A percentile compares a stretch with the other conserved stretches of the same genome.
Evolutionary conservation across 2,329 filamentous ascomycete genomes (phyloP).

Genomic region (Coniochaeta sp.): DNA sequence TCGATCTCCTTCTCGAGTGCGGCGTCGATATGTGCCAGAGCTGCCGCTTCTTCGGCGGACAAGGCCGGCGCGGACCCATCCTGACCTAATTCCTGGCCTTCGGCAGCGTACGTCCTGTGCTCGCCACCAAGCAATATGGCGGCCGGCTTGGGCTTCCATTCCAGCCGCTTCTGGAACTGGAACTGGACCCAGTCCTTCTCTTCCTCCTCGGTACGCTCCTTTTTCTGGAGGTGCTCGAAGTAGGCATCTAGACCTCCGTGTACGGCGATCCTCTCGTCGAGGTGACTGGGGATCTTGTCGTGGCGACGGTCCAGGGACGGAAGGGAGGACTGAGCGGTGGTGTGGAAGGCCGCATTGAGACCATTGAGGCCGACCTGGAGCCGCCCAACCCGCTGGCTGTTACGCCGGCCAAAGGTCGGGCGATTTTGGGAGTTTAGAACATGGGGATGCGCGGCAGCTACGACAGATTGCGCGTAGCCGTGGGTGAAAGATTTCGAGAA

Average conservation of each 20-base stretch:
- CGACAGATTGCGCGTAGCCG: conserved; percentile 96
- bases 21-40: conserved; percentile 74
- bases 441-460: conserved; percentile 81
- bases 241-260: conserved; percentile 79
- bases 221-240: conserved; percentile 81
- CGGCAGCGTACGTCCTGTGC: conserved; percentile 26
- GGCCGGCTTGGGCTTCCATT: conserved; percentile 67
- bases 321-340: conserved; percentile 41
- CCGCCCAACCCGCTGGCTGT: conserved; percentile 45
- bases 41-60: conserved; percentile 21
- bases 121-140: conserved; percentile 42
- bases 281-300: conserved; percentile 43
- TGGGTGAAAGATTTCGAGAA: conserved; percentile 95
- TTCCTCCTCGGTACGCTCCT: conserved; percentile 58
- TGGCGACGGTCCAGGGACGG: conserved; percentile 51
- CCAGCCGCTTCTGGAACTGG: conserved; percentile 80
- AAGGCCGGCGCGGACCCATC: conserved; percentile 12
- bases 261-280: conserved; percentile 18
- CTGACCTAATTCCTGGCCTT: conserved; percentile 17
- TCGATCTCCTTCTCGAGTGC: conserved; percentile 74
- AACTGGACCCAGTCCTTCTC: conserved; percentile 88
- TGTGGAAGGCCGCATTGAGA: conserved; percentile 72
- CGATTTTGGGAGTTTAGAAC: conserved; percentile 68
- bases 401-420: conserved; percentile 53
- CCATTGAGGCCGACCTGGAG: conserved; percentile 51